Base-by-base conservation (phyloP, 2,329 filamentous ascomycete genomes). In the Claviceps quebecensis region DNA sequence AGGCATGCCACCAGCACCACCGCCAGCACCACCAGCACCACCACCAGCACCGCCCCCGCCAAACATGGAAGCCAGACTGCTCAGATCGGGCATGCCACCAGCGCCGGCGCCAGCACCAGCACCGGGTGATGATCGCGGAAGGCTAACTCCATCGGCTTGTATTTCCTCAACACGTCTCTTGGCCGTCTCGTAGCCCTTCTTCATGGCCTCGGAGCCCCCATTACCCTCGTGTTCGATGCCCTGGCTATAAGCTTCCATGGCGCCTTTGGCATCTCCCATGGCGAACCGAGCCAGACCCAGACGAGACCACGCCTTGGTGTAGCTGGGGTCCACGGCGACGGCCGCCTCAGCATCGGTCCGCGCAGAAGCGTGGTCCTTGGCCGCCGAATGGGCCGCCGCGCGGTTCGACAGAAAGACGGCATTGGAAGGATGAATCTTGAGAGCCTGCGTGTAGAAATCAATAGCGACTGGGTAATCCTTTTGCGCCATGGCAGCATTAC, bases 351-450 rank as follows among this genome's bases (percentile, higher is more conserved):
- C 93, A 67, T 98, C 93, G 55, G 83, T 76, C 60, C 81, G 83
- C 13, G 93, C 93, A 56, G 86, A 83, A 55, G 84, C 81, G 72
- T 97, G 90, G 69, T 95, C 83, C 60, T 83, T 80, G 55, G 81
- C 81, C 22, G 88, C 91, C 29, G 84, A 89, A 76, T 95, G 87
- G 5, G 93, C 93, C 46, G 93, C 93, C 11, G 93, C 93, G 58
- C 93, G 88, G 80, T 98, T 98, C 56, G 88, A 95, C 41, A 98
- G 84, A 76, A 93, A 98, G 69, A 98, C 93, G 40, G 90, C 87
- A 72, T 98, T 97, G 58, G 80, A 74, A 1, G 93, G 88, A 59
- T 87, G 72, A 50, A 96, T 74, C 52, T 80, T 76, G 26, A 98
- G 81, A 4, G 93, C 93, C 68, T 91, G 77, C 26, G 87, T 87